Conservation (phyloP, 2,329 filamentous ascomycete species). For the Elsinoe ampelina region DNA sequence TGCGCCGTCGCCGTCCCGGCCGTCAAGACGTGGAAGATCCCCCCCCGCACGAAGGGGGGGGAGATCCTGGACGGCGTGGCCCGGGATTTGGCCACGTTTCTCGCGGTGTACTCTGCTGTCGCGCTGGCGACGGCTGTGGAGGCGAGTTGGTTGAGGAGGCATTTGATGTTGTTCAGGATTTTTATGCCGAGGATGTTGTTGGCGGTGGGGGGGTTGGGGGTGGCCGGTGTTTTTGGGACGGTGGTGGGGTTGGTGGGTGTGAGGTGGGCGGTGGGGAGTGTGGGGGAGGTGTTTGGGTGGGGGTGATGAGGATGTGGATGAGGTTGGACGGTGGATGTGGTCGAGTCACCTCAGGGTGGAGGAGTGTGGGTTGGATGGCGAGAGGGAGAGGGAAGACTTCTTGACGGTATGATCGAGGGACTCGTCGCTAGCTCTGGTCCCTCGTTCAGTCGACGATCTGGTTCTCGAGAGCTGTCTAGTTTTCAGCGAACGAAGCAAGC, state of each 20-base stretch:
- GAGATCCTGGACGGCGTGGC: slow-evolving; percentile 58
- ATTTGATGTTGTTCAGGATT: slow-evolving; percentile 93
- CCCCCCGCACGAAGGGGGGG: slow-evolving; percentile 51
- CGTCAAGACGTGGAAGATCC: slow-evolving; percentile 79
- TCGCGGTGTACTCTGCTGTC: slow-evolving; percentile 74
- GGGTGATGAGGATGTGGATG: neutral
- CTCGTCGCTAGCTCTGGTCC: too few relatives aligned
- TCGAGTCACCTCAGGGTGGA: neutral
- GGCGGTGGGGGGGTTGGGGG: slow-evolving; percentile 58
- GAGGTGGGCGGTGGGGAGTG: slow-evolving; percentile 65
- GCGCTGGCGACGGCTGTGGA: slow-evolving; percentile 81
- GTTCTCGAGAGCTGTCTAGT: too few relatives aligned
- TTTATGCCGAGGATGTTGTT: slow-evolving; percentile 89
- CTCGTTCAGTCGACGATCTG: too few relatives aligned
- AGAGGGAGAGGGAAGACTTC: neutral
- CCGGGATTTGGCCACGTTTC: slow-evolving; percentile 62
- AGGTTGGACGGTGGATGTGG: neutral
- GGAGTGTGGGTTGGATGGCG: neutral
- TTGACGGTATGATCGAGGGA: too few relatives aligned
- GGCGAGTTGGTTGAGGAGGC: slow-evolving; percentile 76
- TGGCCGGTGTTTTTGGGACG: slow-evolving; percentile 68
- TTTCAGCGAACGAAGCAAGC: too few relatives aligned
- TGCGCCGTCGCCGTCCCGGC: slow-evolving; percentile 72
- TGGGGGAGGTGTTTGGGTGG: slow-evolving; percentile 85
- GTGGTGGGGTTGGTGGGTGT: slow-evolving; percentile 64